A percentile compares a stretch with the other conserved stretches of the same genome.
These are phyloP conservation scores for Suillus spraguei DNA, from an alignment of 768 basidiomycete species.

Conservation along the genomic window DNA sequence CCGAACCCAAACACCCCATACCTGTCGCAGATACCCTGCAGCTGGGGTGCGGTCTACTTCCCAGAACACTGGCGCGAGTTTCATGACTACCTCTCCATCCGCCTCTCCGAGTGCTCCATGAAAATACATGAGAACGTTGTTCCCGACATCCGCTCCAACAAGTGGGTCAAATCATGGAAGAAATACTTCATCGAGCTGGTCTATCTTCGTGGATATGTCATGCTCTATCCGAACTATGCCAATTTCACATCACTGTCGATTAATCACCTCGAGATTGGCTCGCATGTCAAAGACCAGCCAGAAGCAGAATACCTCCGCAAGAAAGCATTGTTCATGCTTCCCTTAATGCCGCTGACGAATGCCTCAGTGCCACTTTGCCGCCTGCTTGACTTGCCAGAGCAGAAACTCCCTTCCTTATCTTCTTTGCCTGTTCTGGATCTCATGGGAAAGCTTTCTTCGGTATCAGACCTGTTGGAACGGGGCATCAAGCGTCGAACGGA, in stretches of 20 bases:
- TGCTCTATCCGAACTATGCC: constrained; percentile 87
- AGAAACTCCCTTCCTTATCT: constrained; percentile 51
- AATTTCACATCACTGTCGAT: constrained; percentile 78
- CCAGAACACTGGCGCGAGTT: constrained; percentile 89
- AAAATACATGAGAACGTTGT: constrained; percentile 53
- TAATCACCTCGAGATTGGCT: constrained; percentile 87
- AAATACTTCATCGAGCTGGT: constrained; percentile 87
- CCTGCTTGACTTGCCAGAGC: constrained; percentile 63
- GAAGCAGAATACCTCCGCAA: constrained; percentile 51
- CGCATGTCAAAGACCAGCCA: constrained; percentile 68
- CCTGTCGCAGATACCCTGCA: constrained; percentile 85
- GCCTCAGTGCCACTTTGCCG: constrained; percentile 18
- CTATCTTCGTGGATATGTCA: constrained; percentile 79
- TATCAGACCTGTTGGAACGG: constrained; percentile 36
- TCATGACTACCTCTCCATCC: constrained; percentile 71
- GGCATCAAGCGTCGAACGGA: constrained; percentile 37
- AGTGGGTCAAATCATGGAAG: constrained; percentile 86
- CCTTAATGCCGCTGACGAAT: constrained; percentile 55
- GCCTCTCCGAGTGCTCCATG: constrained; percentile 53
- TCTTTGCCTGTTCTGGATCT: constrained; percentile 72
- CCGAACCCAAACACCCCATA: constrained; percentile 62
- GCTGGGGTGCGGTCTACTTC: constrained; percentile 92
- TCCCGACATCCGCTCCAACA: constrained; percentile 76
- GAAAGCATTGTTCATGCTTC: constrained; percentile 65
- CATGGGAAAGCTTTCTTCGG: constrained; percentile 47